A percentile compares a stretch with the other conserved stretches of the same genome.
These are phyloP conservation scores for Colletotrichum trifolii DNA, from an alignment of 2,329 filamentous ascomycete genomes.

Conservation along the genomic window DNA sequence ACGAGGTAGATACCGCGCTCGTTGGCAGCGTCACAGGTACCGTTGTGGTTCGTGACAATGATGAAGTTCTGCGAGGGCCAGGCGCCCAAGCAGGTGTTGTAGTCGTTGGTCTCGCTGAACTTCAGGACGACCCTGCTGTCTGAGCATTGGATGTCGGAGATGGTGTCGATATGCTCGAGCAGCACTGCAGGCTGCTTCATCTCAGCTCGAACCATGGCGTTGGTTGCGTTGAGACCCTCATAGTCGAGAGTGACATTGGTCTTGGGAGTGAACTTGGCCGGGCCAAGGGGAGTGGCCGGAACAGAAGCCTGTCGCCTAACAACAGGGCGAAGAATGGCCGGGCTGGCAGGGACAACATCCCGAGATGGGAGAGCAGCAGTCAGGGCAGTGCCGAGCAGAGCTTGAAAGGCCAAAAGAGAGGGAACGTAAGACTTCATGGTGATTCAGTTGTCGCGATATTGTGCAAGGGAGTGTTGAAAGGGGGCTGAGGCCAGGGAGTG, in stretches of 20 bases:
- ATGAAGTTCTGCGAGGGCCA: constrained; percentile 43
- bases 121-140: constrained; percentile 32
- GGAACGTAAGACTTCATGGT: constrained; percentile 19
- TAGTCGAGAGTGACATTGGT: constrained; percentile 37
- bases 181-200: constrained; percentile 38
- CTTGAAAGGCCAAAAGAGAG: constrained; percentile 25
- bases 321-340: constrained; percentile 23
- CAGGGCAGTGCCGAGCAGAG: constrained; percentile 10
- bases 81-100: constrained; percentile 35
- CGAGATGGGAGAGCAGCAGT: constrained; percentile 19
- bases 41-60: constrained; percentile 54
- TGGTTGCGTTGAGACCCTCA: constrained; percentile 31
- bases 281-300: constrained; percentile 10
- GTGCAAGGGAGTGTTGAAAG: not conserved
- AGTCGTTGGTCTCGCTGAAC: constrained; percentile 34
- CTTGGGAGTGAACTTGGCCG: constrained; percentile 38
- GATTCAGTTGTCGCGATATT: not conserved
- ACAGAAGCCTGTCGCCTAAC: constrained; percentile 17
- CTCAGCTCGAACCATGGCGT: constrained; percentile 32
- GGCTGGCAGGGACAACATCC: not conserved
- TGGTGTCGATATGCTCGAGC: constrained; percentile 37
- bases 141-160: constrained; percentile 32
- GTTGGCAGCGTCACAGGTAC: constrained; percentile 50
- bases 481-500: not conserved
- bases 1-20: constrained; percentile 53